These are phyloP conservation scores for Aspergillus hortae DNA, from an alignment of 2,329 filamentous ascomycete species.

Conservation along the genomic window DNA sequence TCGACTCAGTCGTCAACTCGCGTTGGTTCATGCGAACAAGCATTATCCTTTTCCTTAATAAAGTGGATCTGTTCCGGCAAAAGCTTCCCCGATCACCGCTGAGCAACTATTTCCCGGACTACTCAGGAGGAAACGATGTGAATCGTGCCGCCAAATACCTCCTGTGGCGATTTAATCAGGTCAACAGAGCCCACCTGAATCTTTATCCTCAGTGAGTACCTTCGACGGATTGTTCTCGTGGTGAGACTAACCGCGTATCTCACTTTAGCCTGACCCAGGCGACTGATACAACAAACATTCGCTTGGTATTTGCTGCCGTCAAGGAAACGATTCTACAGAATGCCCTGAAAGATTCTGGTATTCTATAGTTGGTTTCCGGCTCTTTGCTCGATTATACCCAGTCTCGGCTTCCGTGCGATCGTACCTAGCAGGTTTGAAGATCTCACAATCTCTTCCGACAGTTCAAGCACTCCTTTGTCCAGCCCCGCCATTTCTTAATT, in stretches of 20 bases:
- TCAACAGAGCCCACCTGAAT: slow-evolving; percentile 93
- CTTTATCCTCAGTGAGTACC: slow-evolving; percentile 88
- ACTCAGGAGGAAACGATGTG: slow-evolving; percentile 94
- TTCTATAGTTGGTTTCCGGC: slow-evolving; percentile 55
- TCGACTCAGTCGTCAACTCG: slow-evolving; percentile 98
- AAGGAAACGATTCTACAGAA: slow-evolving; percentile 99
- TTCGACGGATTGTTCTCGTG: background rate
- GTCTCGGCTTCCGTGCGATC: background rate
- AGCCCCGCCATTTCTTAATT: slow-evolving; percentile 4
- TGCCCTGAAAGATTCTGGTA: slow-evolving; percentile 94
- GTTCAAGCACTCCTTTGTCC: background rate
- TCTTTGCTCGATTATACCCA: background rate
- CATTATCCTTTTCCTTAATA: slow-evolving; percentile 98
- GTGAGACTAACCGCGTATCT: slow-evolving; percentile 21
- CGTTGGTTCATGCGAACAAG: slow-evolving; percentile 99
- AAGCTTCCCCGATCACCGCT: slow-evolving; percentile 87
- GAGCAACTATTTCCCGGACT: slow-evolving; percentile 95
- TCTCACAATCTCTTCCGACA: slow-evolving; percentile 8
- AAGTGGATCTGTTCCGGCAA: slow-evolving; percentile 96
- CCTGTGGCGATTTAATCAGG: slow-evolving; percentile 97
- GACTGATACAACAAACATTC: slow-evolving; percentile 97
- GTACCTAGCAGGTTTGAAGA: slow-evolving; percentile 11
- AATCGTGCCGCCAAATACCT: slow-evolving; percentile 98
- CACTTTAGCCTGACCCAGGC: slow-evolving; percentile 85
- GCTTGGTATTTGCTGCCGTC: slow-evolving; percentile 93